phyloP scores from a whole-genome alignment of 2,329 filamentous ascomycete species.

The Epicoccum sorghinum region DNA sequence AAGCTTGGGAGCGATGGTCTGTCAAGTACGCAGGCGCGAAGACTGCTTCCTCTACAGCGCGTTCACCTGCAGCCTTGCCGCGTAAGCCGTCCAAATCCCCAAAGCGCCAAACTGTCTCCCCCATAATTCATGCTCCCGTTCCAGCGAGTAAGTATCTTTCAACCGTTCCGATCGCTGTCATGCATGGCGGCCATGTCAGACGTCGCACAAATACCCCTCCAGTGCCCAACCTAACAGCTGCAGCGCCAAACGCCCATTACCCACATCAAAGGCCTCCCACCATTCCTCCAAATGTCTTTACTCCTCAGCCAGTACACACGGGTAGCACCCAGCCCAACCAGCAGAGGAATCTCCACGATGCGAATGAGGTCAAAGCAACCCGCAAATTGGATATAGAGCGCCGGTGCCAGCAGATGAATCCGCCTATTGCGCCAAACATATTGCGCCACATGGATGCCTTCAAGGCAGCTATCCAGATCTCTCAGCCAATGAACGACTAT shows the following conservation, averaged over 20 bases:
- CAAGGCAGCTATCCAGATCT: conserved; percentile 73
- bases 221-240: conserved; percentile 36
- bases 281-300: conserved; percentile 41
- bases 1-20: conserved; percentile 79
- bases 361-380: conserved; percentile 66
- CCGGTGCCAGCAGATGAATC: conserved; percentile 68
- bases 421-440: conserved; percentile 67
- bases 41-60: conserved; percentile 23
- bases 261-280: conserved; percentile 41
- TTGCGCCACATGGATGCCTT: conserved; percentile 76
- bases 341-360: conserved; percentile 66
- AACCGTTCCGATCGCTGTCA: conserved; percentile 22
- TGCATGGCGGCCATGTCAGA: conserved; percentile 20
- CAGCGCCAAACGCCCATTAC: conserved; percentile 38
- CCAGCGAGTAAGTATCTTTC: conserved; percentile 44
- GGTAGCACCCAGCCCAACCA: conserved; percentile 34
- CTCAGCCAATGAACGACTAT: conserved; percentile 68
- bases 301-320: conserved; percentile 34
- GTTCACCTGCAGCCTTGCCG: conserved; percentile 24
- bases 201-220: conserved; percentile 28
- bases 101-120: conserved; percentile 32
- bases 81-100: conserved; percentile 34
- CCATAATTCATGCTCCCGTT: conserved; percentile 41
- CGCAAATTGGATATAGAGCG: conserved; percentile 74
- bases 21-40: conserved; percentile 45